Base-by-base conservation (phyloP, 441 rosid species). In the Adansonia gregorii region DNA sequence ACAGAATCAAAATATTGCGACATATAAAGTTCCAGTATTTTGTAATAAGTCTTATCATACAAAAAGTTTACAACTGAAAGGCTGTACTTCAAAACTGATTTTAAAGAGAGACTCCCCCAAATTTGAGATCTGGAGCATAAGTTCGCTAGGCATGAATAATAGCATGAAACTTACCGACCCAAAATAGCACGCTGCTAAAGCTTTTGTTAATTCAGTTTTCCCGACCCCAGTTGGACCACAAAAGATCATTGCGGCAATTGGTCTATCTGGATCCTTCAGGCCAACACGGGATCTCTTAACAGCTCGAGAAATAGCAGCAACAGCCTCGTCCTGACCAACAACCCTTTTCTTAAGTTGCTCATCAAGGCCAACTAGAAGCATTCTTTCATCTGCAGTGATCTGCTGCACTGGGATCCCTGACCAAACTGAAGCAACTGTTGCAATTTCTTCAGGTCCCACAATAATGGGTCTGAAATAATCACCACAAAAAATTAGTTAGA, bases 181-280 rank as follows among this genome's bases (percentile, higher is more conserved):
- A 74, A 94, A 96, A 54, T 91, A 89, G 67, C 88, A 80, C 35
- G 88, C 88, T 45, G 96, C 96, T 64, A 91, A 67, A 73, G 96
- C 91, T 83, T 90, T 91, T 19, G 92, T 80, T 76, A 91, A 83
- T 74, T 91, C 94, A 14, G 96, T 91, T 83, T 90, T 91, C 12
- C 96, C 96, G 55, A 91, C 92, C 58, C 96, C 96, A 17, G 96
- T 91, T 55, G 94, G 96, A 64, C 96, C 96, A 81, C 96, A 91
- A 76, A 91, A 91, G 59, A 91, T 91, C 94, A 91, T 88, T 54
- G 96, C 90, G 2, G 96, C 91, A 61, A 89, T 88, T 24, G 96
- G 96, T 76, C 96, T 85, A 75, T 85, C 85, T 4, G 93, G 92
- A 82, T 91, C 91, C 79, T 88, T 90, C 73, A 91, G 82, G 59